These are phyloP conservation scores for Colletotrichum cordylinicola DNA, from an alignment of 2,329 filamentous ascomycete genomes.

Conservation along the genomic window DNA sequence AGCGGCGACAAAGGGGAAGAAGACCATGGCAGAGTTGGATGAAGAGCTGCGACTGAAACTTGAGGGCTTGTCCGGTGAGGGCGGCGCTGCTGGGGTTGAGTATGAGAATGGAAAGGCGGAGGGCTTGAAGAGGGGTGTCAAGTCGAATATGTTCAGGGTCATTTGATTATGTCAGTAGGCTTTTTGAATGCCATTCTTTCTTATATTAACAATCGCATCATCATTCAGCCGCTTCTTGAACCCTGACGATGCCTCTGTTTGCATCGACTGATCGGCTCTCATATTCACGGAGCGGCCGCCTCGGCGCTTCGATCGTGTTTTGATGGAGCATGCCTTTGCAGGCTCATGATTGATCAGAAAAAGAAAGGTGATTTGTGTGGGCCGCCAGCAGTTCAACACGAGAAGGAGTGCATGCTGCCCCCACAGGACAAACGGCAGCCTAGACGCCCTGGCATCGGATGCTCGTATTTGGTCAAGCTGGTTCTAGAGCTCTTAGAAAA, in stretches of 20 bases:
- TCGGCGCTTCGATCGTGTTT: neutral
- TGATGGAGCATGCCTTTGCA: neutral
- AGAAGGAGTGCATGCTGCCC: neutral
- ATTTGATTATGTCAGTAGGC: constrained; percentile 46
- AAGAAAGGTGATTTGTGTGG: neutral
- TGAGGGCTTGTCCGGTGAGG: constrained; percentile 71
- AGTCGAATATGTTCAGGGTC: constrained; percentile 78
- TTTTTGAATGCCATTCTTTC: neutral
- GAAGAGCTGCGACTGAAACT: constrained; percentile 70
- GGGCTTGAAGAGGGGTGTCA: constrained; percentile 76
- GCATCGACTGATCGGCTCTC: neutral
- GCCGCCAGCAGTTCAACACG: neutral
- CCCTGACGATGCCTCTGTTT: neutral
- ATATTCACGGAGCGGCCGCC: neutral
- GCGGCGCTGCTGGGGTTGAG: constrained; percentile 74
- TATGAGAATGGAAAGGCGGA: constrained; percentile 77
- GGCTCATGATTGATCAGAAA: neutral
- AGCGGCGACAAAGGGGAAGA: constrained; percentile 30
- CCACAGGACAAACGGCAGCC: neutral
- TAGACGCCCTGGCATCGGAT: neutral
- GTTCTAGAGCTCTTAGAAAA: neutral
- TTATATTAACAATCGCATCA: neutral
- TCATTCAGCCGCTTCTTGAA: neutral
- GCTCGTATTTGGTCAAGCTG: neutral
- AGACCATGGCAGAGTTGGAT: constrained; percentile 69